Evolutionary conservation across 2,329 filamentous ascomycete species (phyloP).

Genomic region (Sclerotinia spermophila): DNA sequence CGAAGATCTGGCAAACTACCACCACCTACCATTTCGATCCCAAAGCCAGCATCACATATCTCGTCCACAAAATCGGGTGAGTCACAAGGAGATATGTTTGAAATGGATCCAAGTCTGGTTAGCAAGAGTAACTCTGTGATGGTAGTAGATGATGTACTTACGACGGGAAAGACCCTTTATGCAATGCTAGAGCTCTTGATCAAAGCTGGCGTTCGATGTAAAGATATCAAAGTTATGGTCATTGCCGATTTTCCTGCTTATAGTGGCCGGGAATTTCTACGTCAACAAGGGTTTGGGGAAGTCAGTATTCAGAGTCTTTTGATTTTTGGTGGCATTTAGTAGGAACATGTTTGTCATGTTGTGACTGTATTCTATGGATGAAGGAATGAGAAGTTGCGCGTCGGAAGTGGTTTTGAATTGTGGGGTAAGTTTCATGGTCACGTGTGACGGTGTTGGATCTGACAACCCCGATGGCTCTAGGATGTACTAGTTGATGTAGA

Average conservation of each 20-base stretch:
- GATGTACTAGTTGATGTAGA: no score
- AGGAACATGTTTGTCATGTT: rapidly evolving
- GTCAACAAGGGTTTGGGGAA: conserved; percentile 26
- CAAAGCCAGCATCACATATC: conserved; percentile 50
- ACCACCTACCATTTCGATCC: conserved; percentile 49
- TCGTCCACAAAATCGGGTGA: conserved; percentile 41
- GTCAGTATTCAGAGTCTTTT: conserved; percentile 31
- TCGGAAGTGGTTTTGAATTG: not conserved
- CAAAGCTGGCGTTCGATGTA: conserved; percentile 23
- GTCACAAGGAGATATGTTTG: conserved; percentile 41
- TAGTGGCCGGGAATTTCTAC: conserved; percentile 27
- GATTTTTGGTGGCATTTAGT: conserved; percentile 21
- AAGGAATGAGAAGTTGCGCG: not conserved
- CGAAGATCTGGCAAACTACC: conserved; percentile 58
- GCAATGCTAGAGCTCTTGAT: conserved; percentile 27
- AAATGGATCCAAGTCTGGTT: conserved; percentile 47
- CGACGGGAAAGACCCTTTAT: conserved; percentile 30
- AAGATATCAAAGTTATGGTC: conserved; percentile 26
- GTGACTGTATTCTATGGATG: not conserved
- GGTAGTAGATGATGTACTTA: conserved; percentile 30
- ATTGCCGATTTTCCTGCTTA: conserved; percentile 30
- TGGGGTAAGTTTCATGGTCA: not conserved
- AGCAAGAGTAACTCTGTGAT: conserved; percentile 27
- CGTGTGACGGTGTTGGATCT: not conserved
- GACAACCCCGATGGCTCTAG: no score